phyloP scores from a whole-genome alignment of 2,329 filamentous ascomycete species.

The Dichotomopilus funicola region DNA sequence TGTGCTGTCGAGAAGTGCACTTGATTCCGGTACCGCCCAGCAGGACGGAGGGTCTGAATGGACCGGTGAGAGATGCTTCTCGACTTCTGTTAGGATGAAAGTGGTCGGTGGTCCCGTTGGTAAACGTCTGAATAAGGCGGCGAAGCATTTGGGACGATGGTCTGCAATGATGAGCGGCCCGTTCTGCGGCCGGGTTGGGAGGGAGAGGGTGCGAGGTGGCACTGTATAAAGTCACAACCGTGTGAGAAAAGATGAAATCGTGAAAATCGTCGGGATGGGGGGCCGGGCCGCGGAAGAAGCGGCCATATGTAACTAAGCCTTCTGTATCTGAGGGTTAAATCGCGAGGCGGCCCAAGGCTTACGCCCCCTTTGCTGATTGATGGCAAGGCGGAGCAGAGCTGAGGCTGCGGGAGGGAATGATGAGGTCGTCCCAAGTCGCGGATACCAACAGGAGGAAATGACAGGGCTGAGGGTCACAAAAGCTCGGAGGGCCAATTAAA shows the following conservation, averaged over 20 bases:
- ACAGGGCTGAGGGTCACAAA: constrained; percentile 8
- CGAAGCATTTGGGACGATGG: not conserved
- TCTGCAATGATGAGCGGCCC: not conserved
- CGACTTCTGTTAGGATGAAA: no score
- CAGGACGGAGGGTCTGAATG: no score
- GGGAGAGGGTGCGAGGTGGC: not conserved
- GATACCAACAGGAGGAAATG: not conserved
- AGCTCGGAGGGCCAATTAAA: not conserved
- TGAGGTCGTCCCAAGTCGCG: not conserved
- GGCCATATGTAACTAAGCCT: constrained; percentile 3
- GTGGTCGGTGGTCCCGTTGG: no score
- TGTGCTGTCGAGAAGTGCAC: no score
- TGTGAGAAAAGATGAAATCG: not conserved
- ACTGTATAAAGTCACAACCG: not conserved
- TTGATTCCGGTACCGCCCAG: no score
- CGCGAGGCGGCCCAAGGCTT: not conserved
- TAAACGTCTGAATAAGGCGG: no score
- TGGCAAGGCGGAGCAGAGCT: not conserved
- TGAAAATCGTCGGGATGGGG: not conserved
- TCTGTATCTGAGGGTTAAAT: not conserved
- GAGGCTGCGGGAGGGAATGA: not conserved
- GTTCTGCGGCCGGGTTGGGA: not conserved
- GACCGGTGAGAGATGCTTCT: no score
- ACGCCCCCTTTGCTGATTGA: constrained; percentile 1
- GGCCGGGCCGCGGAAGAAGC: constrained; percentile 5